Evolutionary conservation across 2,329 filamentous ascomycete species (phyloP).

Genomic region (Penicillium occitanis): DNA sequence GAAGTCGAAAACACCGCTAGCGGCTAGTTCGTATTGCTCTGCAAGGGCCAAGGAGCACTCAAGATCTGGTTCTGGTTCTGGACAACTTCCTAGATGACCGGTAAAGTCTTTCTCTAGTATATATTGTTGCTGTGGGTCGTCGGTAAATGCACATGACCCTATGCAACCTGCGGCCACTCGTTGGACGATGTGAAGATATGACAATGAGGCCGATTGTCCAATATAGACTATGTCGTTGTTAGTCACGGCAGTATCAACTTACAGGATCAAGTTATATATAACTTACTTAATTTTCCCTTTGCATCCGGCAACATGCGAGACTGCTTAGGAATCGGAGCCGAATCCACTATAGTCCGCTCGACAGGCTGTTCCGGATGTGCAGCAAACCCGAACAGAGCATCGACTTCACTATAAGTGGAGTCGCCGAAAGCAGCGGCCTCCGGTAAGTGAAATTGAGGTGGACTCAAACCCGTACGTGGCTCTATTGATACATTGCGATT

Average conservation of each 20-base stretch:
- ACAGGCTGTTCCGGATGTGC: background rate
- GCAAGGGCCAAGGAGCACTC: constrained; percentile 30
- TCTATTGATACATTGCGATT: no score
- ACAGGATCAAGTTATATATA: no score
- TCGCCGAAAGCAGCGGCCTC: background rate
- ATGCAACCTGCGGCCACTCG: constrained; percentile 50
- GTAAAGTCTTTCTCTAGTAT: constrained; percentile 36
- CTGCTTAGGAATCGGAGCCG: constrained; percentile 1
- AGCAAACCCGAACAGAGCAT: background rate
- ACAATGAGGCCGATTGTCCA: background rate
- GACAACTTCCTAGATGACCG: background rate
- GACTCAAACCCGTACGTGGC: background rate
- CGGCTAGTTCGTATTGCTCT: constrained; percentile 33
- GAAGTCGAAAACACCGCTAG: constrained; percentile 33
- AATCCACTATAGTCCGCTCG: background rate
- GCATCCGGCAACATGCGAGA: constrained; percentile 5
- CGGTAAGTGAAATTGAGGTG: background rate
- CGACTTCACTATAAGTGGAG: background rate
- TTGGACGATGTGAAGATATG: constrained; percentile 37
- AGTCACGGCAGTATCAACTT: background rate
- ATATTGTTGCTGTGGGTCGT: constrained; percentile 43
- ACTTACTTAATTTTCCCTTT: background rate
- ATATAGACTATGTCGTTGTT: background rate
- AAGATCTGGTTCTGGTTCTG: constrained; percentile 25
- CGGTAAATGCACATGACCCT: constrained; percentile 43